Conservation (phyloP, 164 flowering plant species). For the Warburgia ugandensis region DNA sequence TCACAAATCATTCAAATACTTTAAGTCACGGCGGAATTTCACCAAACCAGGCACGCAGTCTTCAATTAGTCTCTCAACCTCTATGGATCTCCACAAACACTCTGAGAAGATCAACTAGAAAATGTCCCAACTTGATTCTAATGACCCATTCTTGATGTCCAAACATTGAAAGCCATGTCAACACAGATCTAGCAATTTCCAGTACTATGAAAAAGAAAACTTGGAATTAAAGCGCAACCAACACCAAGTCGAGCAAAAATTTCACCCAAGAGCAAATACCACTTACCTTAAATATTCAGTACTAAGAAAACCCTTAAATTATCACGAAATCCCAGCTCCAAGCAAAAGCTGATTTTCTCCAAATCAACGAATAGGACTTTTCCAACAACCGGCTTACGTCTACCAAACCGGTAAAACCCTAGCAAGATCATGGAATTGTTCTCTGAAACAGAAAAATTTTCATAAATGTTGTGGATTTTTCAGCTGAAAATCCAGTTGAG, state of each 20-base stretch:
- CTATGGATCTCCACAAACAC: background rate
- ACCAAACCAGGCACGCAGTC: background rate
- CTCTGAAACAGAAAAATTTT: background rate
- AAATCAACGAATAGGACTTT: slow-evolving; percentile 5
- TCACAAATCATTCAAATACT: background rate
- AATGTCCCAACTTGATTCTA: background rate
- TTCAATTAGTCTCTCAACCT: background rate
- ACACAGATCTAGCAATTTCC: slow-evolving; percentile 1
- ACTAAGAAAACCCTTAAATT: slow-evolving; percentile 1
- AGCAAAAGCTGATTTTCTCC: slow-evolving; percentile 8
- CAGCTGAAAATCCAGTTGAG: slow-evolving; percentile 5
- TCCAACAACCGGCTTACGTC: background rate
- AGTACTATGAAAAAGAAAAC: background rate
- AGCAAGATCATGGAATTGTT: slow-evolving; percentile 3
- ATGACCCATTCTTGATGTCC: background rate
- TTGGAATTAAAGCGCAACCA: background rate
- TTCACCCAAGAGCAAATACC: background rate
- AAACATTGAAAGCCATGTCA: background rate
- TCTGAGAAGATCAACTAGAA: background rate
- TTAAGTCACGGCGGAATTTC: background rate
- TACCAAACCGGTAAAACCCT: background rate
- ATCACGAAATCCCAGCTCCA: background rate
- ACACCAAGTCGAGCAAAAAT: background rate
- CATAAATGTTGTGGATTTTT: background rate
- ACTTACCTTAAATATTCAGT: slow-evolving; percentile 6